Evolutionary conservation across 2,329 filamentous ascomycete species (phyloP), one percentile per base, ranked within the genome.

Genomic region (Domatiomyces globalis): DNA sequence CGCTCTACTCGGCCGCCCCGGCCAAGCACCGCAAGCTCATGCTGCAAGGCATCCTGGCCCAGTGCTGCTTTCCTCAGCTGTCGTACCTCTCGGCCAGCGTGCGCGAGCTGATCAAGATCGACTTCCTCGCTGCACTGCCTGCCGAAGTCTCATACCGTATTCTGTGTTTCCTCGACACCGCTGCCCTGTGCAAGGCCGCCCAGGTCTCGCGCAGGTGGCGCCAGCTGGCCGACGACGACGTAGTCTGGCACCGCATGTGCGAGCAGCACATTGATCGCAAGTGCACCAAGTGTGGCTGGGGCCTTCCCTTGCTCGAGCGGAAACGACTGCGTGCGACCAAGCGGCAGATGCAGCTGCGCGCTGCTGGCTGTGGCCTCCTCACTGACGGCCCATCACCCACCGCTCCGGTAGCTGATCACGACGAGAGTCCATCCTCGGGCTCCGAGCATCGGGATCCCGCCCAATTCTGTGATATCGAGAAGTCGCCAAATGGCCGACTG

Each of bases 241-340:
- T 94, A 7, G 90, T 98, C 3, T 98, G 92, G 92, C 86, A 95
- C 64, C 85, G 84, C 57, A 95, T 96, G 89, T 98, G 92, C 65
- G 88, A 95, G 67, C 90, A 96, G 65, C 89, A 95, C 66, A 94
- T 95, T 60, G 87, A 94, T 65, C 76, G 87, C 54, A 94, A 94
- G 65, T 95, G 89, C 67, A 89, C 82, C 54, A 94, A 92, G 65
- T 98, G 92, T 64, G 90, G 92, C 20, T 96, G 89, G 87, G 92
- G 92, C 2, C 69, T 98, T 54, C 92, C 92, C 15, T 71, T 94
- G 51, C 71, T 98, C 48, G 92, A 98, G 63, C 79, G 87, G 61
- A 95, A 94, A 69, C 79, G 86, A 61, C 70, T 98, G 56, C 80
- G 86, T 58, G 88, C 87, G 56, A 88, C 90, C 67, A 94, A 87